phyloP scores from a whole-genome alignment of 2,329 filamentous ascomycete species.

The Periconia macrospinosa region DNA sequence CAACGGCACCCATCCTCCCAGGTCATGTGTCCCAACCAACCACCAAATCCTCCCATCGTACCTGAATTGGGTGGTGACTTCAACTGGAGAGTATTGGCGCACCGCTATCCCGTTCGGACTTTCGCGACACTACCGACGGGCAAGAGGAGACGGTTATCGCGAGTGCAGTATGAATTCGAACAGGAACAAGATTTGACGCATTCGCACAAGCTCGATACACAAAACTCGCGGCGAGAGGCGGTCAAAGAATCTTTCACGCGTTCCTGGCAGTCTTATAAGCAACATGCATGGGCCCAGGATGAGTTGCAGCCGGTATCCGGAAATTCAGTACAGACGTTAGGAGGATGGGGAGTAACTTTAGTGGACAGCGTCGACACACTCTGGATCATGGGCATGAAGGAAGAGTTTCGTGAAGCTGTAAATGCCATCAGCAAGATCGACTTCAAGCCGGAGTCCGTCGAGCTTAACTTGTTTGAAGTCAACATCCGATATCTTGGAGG shows the following conservation, averaged over 20 bases:
- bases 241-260: conserved; percentile 74
- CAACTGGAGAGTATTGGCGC: conserved; percentile 17
- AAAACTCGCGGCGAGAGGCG: conserved; percentile 63
- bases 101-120: conserved; percentile 48
- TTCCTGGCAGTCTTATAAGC: conserved; percentile 78
- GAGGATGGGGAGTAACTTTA: conserved; percentile 83
- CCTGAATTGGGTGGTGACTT: conserved; percentile 8
- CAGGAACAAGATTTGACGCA: conserved; percentile 36
- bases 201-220: conserved; percentile 50
- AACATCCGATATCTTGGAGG: conserved; percentile 72
- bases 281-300: conserved; percentile 79
- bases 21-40: conserved; percentile 16
- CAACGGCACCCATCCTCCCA: conserved; percentile 10
- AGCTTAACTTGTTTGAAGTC: conserved; percentile 68
- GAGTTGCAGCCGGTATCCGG: conserved; percentile 75
- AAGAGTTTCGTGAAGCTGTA: conserved; percentile 65
- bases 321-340: conserved; percentile 74
- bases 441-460: conserved; percentile 50
- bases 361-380: conserved; percentile 72
- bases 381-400: conserved; percentile 67
- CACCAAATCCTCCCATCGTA: conserved; percentile 13
- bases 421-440: conserved; percentile 59
- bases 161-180: conserved; percentile 71
- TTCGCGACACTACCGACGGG: conserved; percentile 74
- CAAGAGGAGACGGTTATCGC: conserved; percentile 67